These are phyloP conservation scores for Cenococcum geophilum DNA, from an alignment of 495 filamentous ascomycete species.

Conservation along the genomic window DNA sequence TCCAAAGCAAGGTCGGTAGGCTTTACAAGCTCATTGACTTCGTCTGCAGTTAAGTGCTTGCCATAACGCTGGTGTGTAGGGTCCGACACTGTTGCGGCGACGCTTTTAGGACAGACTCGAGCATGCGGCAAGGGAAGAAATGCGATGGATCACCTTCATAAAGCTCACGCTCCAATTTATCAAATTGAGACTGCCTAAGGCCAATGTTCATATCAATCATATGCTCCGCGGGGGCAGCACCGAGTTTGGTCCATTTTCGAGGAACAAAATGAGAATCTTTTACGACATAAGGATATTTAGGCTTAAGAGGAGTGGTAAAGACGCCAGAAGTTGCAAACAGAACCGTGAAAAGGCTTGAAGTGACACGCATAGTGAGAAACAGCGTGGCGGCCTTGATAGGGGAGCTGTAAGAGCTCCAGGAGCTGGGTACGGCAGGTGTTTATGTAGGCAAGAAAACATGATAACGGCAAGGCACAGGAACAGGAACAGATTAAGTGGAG, in stretches of 20 bases:
- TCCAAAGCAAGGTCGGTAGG: slow-evolving; percentile 32
- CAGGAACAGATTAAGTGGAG: too few species aligned
- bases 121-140: background rate
- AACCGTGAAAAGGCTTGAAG: too few species aligned
- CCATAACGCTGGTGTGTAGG: slow-evolving; percentile 30
- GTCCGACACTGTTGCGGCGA: background rate
- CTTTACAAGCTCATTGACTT: slow-evolving; percentile 36
- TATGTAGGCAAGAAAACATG: too few species aligned
- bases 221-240: slow-evolving; percentile 40
- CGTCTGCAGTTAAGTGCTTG: slow-evolving; percentile 35
- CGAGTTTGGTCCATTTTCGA: slow-evolving; percentile 40
- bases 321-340: too few species aligned
- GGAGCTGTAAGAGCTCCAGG: too few species aligned
- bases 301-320: too few species aligned
- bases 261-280: slow-evolving; percentile 47
- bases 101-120: background rate
- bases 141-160: slow-evolving; percentile 33
- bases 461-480: too few species aligned
- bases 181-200: slow-evolving; percentile 39
- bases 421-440: too few species aligned
- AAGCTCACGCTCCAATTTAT: slow-evolving; percentile 38
- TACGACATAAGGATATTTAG: slow-evolving; percentile 37
- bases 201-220: slow-evolving; percentile 38
- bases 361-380: too few species aligned
- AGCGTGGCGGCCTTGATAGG: too few species aligned